Evolutionary conservation across 2,329 filamentous ascomycete species (phyloP).

Genomic region (Pyricularia pennisetigena): DNA sequence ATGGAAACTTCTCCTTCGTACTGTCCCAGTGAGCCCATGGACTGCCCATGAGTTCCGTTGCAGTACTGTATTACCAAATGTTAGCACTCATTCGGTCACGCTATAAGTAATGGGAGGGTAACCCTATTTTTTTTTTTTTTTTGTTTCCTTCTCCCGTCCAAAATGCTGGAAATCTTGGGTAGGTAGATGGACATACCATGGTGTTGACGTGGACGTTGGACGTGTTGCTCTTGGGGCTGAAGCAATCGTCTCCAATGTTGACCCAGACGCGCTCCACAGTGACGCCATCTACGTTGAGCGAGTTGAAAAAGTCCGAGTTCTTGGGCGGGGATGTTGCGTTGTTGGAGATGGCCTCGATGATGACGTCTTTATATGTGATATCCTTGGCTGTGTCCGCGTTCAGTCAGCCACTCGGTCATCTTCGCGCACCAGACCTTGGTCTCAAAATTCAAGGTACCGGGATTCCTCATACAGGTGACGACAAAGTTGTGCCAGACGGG

Average conservation of each 20-base stretch:
- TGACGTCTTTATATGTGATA: background rate
- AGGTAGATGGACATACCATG: background rate
- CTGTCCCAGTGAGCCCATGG: constrained; percentile 49
- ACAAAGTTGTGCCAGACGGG: constrained; percentile 57
- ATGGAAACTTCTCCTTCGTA: constrained; percentile 43
- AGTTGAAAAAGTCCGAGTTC: constrained; percentile 56
- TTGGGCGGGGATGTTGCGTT: background rate
- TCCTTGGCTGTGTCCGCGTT: background rate
- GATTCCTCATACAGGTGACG: constrained; percentile 30
- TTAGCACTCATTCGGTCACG: background rate
- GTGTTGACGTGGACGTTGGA: constrained; percentile 39
- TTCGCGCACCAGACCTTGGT: background rate
- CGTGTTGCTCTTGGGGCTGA: constrained; percentile 50
- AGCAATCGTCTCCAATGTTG: constrained; percentile 50
- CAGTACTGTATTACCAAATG: constrained; percentile 29
- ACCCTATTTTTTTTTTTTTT: too few species aligned
- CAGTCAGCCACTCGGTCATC: background rate
- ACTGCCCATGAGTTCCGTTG: constrained; percentile 47
- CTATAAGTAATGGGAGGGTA: too few species aligned
- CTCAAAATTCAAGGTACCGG: constrained; percentile 10
- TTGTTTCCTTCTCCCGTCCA: too few species aligned
- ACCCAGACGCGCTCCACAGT: constrained; percentile 20
- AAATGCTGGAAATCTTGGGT: constrained; percentile 13
- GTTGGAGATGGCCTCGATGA: constrained; percentile 3
- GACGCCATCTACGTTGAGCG: constrained; percentile 44